phyloP scores from a whole-genome alignment of 495 filamentous ascomycete species.

The Trichoderma virens region DNA sequence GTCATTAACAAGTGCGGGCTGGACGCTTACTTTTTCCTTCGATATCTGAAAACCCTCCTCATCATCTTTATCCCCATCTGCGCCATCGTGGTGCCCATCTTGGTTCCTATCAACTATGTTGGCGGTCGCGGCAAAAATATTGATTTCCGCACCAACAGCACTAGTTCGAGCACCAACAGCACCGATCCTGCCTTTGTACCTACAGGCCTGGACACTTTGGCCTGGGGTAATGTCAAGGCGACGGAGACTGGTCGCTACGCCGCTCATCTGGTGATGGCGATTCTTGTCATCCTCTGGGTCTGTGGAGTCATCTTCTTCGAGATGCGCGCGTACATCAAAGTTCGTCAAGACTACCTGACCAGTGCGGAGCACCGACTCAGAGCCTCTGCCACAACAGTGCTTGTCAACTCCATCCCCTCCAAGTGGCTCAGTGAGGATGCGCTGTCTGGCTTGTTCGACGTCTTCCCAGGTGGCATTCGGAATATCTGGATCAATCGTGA shows the following conservation, averaged over 20 bases:
- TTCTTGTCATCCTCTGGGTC: conserved; percentile 74
- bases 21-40: conserved; percentile 96
- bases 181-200: conserved; percentile 26
- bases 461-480: conserved; percentile 90
- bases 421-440: conserved; percentile 82
- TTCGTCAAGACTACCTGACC: conserved; percentile 92
- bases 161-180: conserved; percentile 12
- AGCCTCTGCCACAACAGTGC: conserved; percentile 92
- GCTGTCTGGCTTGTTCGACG: conserved; percentile 80
- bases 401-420: conserved; percentile 80
- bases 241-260: conserved; percentile 68
- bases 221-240: conserved; percentile 85
- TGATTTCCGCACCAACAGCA: conserved; percentile 28
- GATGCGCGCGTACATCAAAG: conserved; percentile 81
- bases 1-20: conserved; percentile 92
- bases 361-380: conserved; percentile 88
- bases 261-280: conserved; percentile 78
- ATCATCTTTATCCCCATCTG: conserved; percentile 85
- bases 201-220: conserved; percentile 66
- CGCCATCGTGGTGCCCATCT: conserved; percentile 69
- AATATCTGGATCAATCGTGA: conserved; percentile 97
- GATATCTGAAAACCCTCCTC: conserved; percentile 87
- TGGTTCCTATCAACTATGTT: conserved; percentile 75
- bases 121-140: conserved; percentile 58
- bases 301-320: conserved; percentile 86